A percentile compares a stretch with the other conserved stretches of the same genome.
These are phyloP conservation scores for Nakazawaea ernobii DNA, from an alignment of 805 yeast species.

Conservation along the genomic window DNA sequence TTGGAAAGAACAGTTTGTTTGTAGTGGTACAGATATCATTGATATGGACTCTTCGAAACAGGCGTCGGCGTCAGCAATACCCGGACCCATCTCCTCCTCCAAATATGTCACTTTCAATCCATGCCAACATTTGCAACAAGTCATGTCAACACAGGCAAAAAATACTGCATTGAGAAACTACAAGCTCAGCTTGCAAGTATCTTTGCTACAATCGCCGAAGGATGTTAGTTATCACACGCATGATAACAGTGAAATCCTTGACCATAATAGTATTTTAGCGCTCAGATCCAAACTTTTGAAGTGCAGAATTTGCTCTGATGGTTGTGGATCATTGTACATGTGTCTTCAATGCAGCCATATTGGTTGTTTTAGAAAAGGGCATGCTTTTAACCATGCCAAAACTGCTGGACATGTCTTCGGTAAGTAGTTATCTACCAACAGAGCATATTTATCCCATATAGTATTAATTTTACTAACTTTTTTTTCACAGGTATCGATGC, in stretches of 20 bases:
- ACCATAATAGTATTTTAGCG: conserved; percentile 31
- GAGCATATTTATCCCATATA: conserved; percentile 22
- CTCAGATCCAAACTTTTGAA: conserved; percentile 38
- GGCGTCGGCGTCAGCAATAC: neutral
- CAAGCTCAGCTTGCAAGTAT: conserved; percentile 43
- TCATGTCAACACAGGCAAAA: conserved; percentile 41
- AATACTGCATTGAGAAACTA: conserved; percentile 46
- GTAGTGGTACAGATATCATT: no score
- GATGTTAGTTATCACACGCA: conserved; percentile 22
- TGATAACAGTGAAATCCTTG: conserved; percentile 32
- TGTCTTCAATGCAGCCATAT: conserved; percentile 76
- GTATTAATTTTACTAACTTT: conserved; percentile 27
- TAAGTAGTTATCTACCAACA: conserved; percentile 8
- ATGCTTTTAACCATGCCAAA: conserved; percentile 42
- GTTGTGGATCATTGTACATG: conserved; percentile 42
- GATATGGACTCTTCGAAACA: neutral
- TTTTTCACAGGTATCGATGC: conserved; percentile 45
- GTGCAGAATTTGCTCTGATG: conserved; percentile 45
- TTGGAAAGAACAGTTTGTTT: no score
- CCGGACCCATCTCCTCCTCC: neutral
- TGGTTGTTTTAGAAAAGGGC: conserved; percentile 55
- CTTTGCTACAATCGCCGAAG: conserved; percentile 22
- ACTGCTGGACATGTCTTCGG: conserved; percentile 50
- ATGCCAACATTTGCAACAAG: conserved; percentile 44
- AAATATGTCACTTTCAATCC: conserved; percentile 31